A percentile compares a stretch with the other conserved stretches of the same genome.
Evolutionary conservation across 2,329 filamentous ascomycete species (phyloP).

Genomic region (Botrytis deweyae): DNA sequence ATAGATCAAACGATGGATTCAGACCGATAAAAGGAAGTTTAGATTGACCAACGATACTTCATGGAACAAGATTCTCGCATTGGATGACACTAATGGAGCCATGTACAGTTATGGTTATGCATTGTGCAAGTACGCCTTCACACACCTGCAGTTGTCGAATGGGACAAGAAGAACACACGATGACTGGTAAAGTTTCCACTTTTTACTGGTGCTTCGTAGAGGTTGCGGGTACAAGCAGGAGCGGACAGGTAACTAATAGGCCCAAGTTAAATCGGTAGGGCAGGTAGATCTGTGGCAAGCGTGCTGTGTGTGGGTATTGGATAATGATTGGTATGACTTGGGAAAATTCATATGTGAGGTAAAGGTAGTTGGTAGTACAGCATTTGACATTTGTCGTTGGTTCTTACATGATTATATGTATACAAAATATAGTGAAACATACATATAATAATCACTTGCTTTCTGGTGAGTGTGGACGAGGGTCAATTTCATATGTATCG

Average conservation of each 20-base stretch:
- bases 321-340: slow-evolving; percentile 8
- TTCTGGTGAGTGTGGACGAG: background rate
- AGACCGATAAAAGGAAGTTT: background rate
- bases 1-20: background rate
- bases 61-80: slow-evolving; percentile 9
- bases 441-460: background rate
- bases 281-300: slow-evolving; percentile 13
- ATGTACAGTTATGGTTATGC: background rate
- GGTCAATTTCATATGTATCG: background rate
- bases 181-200: slow-evolving; percentile 11
- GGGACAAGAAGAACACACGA: slow-evolving; percentile 3
- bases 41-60: slow-evolving; percentile 10
- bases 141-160: slow-evolving; percentile 8
- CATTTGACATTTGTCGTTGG: background rate
- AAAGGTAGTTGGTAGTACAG: background rate
- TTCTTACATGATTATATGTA: background rate
- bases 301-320: background rate
- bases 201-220: background rate
- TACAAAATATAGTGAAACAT: too few relatives aligned
- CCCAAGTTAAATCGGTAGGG: slow-evolving; percentile 16
- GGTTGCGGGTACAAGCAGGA: slow-evolving; percentile 11
- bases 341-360: background rate
- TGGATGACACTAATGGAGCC: background rate
- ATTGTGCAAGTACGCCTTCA: slow-evolving; percentile 9
- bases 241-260: slow-evolving; percentile 13